These are phyloP conservation scores for Trebouxia sp. DNA, from an alignment of 139 green algal species.

Conservation along the genomic window DNA sequence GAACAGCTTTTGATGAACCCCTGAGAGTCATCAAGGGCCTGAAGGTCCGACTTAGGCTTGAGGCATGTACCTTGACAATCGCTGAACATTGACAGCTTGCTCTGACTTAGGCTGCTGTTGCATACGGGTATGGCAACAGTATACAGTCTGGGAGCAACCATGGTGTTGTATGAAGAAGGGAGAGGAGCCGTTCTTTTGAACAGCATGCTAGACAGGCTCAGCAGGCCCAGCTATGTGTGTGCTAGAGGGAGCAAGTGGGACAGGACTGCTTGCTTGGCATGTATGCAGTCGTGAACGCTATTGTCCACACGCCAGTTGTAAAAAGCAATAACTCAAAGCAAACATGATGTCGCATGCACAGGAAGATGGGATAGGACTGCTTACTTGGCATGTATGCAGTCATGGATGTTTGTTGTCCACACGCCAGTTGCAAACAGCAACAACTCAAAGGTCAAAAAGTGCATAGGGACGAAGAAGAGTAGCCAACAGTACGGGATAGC, in stretches of 20 bases:
- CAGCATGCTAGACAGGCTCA: no score
- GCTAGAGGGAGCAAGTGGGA: no score
- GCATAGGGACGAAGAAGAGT: constrained; percentile 87
- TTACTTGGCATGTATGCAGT: constrained; percentile 80
- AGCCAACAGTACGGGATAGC: constrained; percentile 83
- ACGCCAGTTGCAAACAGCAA: constrained; percentile 91
- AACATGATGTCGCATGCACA: no score
- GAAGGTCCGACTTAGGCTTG: not conserved
- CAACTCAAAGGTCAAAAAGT: constrained; percentile 92
- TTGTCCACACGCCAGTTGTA: constrained; percentile 89
- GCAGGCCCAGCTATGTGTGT: no score
- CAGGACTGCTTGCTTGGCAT: constrained; percentile 64
- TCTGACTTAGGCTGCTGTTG: no score
- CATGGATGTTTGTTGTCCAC: constrained; percentile 98
- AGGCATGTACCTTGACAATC: not conserved
- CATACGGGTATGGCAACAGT: no score
- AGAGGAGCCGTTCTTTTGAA: no score
- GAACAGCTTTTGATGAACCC: not conserved
- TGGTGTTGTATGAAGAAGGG: no score
- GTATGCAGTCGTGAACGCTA: constrained; percentile 94
- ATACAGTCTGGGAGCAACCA: no score
- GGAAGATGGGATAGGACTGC: constrained; percentile 5
- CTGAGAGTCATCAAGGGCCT: not conserved
- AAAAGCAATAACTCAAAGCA: constrained; percentile 93
- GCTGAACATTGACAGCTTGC: no score